These are phyloP conservation scores for Bacidia rubella DNA, from an alignment of 495 filamentous ascomycete species.

Conservation along the genomic window DNA sequence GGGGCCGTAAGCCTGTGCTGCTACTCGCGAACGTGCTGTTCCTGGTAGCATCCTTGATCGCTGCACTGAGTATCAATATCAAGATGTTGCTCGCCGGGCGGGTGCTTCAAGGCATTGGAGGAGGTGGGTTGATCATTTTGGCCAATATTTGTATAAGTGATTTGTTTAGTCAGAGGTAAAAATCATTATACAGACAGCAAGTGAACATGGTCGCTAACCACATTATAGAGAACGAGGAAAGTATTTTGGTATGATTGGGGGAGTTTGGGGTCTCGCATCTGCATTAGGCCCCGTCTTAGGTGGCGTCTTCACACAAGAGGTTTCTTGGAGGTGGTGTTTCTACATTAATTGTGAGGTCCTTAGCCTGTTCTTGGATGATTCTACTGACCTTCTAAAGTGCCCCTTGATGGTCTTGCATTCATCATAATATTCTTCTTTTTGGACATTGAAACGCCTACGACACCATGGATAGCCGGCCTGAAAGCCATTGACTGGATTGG, in stretches of 20 bases:
- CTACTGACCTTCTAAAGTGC: constrained; percentile 26
- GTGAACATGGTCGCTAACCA: background rate
- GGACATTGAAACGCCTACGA: constrained; percentile 56
- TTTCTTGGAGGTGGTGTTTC: constrained; percentile 51
- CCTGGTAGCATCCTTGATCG: constrained; percentile 61
- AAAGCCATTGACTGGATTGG: constrained; percentile 62
- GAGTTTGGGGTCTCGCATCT: constrained; percentile 62
- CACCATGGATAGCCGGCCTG: constrained; percentile 49
- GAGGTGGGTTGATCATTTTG: constrained; percentile 66
- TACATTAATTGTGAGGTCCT: constrained; percentile 47
- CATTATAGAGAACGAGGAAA: constrained; percentile 41
- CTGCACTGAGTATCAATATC: constrained; percentile 52
- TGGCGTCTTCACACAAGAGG: constrained; percentile 54
- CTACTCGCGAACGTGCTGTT: constrained; percentile 60
- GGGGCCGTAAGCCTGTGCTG: constrained; percentile 69
- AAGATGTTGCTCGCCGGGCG: constrained; percentile 63
- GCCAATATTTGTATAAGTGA: constrained; percentile 76
- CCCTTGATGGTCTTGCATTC: constrained; percentile 49
- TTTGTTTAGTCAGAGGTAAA: constrained; percentile 55
- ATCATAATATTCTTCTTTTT: constrained; percentile 50
- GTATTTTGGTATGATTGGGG: constrained; percentile 51
- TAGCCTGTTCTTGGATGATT: background rate
- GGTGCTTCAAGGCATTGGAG: constrained; percentile 72
- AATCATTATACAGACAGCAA: background rate
- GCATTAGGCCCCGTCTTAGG: constrained; percentile 64